Base-by-base conservation (phyloP, 108 stramenopile species). In the Parmales sp. region DNA sequence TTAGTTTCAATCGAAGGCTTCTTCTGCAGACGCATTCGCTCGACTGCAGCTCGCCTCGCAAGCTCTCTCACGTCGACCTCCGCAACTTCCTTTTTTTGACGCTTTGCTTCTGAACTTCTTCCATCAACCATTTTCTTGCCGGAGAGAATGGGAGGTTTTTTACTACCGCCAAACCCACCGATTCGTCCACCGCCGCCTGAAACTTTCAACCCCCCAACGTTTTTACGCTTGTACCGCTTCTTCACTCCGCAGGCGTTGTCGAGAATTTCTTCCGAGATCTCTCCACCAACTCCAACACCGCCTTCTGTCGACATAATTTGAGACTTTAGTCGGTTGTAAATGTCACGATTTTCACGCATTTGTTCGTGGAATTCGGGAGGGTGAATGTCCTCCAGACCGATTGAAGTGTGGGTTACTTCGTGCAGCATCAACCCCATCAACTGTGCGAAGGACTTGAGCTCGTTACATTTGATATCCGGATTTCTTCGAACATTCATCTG, bases 381-480 rank as follows among this genome's bases (percentile, higher is more conserved):
- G 45, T 67, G 66, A 13, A 67, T 67, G 26, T 67, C 66, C 45
- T 67, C 66, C 7, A 67, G 22, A 11, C 66, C 66, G 22, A 67
- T 67, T 6, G 23, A 28, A 2, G 36, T n/a, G 66, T 67, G 66
- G 13, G 66, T 67, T 1, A 67, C 31, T 28, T 67, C 66, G 39
- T 67, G 66, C 23, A 67, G 9, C 66, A 67, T 67, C 22, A 67
- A 44, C 34, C 45, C 66, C 3, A 67, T 28, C 23, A 67, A 20
- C 8, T 3, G 8, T 26, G 13, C 2, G 66, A 46, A 67, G 45
- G 45, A 3, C 16, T 28, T 45, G 45, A 67, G 39, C 45, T 46
- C 22, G 9, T 25, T 26, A 31, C 66, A 67, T 19, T 22, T 2
- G 16, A 2, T 22, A 45, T 46, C 45, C n/a, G 66, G 66, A 5